Conservation (phyloP, 148 eudicot genomes). For the Mesembryanthemum crystallinum region DNA sequence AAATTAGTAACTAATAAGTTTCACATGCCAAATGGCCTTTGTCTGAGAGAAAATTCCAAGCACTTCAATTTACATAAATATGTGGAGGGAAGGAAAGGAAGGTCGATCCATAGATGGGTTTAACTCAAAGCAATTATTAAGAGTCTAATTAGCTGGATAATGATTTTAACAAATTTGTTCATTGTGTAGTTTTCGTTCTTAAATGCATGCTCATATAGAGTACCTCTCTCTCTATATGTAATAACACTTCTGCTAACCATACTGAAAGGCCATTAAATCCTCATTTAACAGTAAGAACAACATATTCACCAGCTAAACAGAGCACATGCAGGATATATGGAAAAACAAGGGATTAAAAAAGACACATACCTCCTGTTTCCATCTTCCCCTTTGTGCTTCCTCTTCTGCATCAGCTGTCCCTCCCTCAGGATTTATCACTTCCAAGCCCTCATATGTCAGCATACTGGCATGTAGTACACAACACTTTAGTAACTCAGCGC, state of each 20-base stretch:
- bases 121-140: background rate
- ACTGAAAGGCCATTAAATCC: background rate
- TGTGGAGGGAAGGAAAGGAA: background rate
- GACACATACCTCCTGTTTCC: slow-evolving; percentile 34
- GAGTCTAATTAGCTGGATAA: background rate
- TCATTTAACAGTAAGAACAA: background rate
- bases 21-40: no score
- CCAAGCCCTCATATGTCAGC: slow-evolving; percentile 34
- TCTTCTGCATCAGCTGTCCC: slow-evolving; percentile 36
- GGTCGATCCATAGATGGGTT: background rate
- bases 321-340: no score
- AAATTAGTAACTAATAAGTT: no score
- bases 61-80: no score
- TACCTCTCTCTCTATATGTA: background rate
- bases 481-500: background rate
- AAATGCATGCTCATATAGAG: background rate
- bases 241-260: background rate
- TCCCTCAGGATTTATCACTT: slow-evolving; percentile 38
- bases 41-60: no score
- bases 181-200: background rate
- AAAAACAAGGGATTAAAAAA: background rate
- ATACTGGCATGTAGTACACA: slow-evolving; percentile 9
- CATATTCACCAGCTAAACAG: background rate
- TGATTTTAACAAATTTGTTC: no score
- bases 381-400: slow-evolving; percentile 39